These are phyloP conservation scores for Ophiosphaerella herpotricha DNA, from an alignment of 2,329 filamentous ascomycete species.

Conservation along the genomic window DNA sequence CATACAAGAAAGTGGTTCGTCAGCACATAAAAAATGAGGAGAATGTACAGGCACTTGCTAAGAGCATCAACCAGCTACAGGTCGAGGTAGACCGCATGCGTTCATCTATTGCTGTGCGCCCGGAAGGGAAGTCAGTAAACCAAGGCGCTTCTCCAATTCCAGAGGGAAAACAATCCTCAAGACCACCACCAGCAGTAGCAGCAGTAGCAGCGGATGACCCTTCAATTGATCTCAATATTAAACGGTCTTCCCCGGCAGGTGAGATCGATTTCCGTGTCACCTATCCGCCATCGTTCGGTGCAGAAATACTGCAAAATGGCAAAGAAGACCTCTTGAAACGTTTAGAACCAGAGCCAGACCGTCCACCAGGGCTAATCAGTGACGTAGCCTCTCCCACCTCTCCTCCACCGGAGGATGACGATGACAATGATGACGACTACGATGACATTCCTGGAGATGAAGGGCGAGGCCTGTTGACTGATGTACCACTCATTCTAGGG, in stretches of 20 bases:
- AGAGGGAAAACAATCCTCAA: slow-evolving; percentile 23
- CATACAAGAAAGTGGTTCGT: slow-evolving; percentile 43
- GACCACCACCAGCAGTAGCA: slow-evolving; percentile 15
- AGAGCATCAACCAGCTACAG: slow-evolving; percentile 48
- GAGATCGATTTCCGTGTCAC: slow-evolving; percentile 56
- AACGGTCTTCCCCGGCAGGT: slow-evolving; percentile 45
- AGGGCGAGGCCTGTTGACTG: slow-evolving; percentile 82
- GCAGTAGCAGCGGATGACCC: slow-evolving; percentile 28
- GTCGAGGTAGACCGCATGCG: slow-evolving; percentile 47
- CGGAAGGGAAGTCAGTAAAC: slow-evolving; percentile 22
- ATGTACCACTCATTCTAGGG: slow-evolving; percentile 91
- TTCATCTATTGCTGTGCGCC: slow-evolving; percentile 34
- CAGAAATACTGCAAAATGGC: slow-evolving; percentile 55
- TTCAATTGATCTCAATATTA: slow-evolving; percentile 42
- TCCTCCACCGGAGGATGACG: slow-evolving; percentile 61
- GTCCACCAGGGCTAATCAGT: slow-evolving; percentile 45
- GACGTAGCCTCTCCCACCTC: slow-evolving; percentile 47
- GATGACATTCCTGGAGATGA: slow-evolving; percentile 72
- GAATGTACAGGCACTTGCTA: slow-evolving; percentile 46
- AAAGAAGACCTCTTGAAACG: slow-evolving; percentile 58
- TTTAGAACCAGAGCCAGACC: slow-evolving; percentile 52
- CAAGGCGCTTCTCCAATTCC: slow-evolving; percentile 13
- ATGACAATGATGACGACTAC: slow-evolving; percentile 73
- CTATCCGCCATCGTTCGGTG: slow-evolving; percentile 54
- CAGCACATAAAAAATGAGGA: slow-evolving; percentile 46